Base-by-base conservation (phyloP, 2,329 filamentous ascomycete genomes). In the Domatiomyces catenatus region DNA sequence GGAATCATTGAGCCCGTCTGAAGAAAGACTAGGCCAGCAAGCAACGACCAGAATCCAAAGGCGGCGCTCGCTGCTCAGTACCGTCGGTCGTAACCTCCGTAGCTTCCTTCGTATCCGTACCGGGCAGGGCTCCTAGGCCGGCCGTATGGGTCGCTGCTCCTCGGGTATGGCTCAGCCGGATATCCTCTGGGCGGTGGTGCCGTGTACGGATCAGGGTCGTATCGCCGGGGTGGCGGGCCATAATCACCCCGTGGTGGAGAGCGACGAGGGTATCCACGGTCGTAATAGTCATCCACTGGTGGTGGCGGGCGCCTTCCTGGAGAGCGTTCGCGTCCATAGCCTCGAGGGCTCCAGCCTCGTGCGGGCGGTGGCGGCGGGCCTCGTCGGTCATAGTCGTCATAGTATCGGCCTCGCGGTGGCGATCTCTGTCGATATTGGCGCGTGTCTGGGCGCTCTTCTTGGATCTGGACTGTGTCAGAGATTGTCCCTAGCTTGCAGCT, bases 221-320 rank as follows among this genome's bases (percentile, higher is more conserved):
- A 71, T 58, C 76, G 74, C 55, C 83, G 74, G 50, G 75, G 74
- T 51, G 76, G 77, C 56, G 80, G 79, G 28, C 48, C 53, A 59
- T 94, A 92, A 62, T 94, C 88, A 54, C 89, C 83, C 56, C 84
- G 74, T 44, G 84, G 84, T 54, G 87, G 86, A 51, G 86, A 87
- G 52, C 86, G 83, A 62, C 89, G 88, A 47, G 83, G 79, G 60
- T 84, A 80, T 58, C 75, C 74, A 63, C 84, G 80, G 56, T 90
- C 86, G 46, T 86, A 83, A 68, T 95, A 94, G 69, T 94, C 94
- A 54, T 90, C 84, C 59, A 86, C 83, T 53, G 84, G 75, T 50
- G 68, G 57, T 18, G 77, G 83, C 51, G 84, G 84, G n/a, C 59
- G 55, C 42, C 55, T 54, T 42, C 56, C 56, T 46, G 77, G 75